A percentile compares a stretch with the other conserved stretches of the same genome.
These are phyloP conservation scores for Pythium phragmiticola DNA, from an alignment of 352 stramenopile species.

Conservation along the genomic window DNA sequence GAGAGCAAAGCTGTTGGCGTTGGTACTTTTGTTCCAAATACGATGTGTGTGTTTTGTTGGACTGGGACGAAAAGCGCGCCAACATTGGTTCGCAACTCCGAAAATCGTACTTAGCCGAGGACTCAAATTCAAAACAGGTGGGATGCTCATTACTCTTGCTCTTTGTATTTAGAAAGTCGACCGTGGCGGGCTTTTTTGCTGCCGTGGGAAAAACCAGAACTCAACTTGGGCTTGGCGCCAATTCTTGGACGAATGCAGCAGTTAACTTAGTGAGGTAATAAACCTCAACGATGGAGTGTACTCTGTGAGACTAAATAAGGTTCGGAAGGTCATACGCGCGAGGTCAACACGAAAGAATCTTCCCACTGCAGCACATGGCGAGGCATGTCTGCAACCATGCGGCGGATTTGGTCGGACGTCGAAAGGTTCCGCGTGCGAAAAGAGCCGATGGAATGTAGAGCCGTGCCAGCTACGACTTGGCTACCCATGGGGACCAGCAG, in stretches of 20 bases:
- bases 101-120: conserved; percentile 21
- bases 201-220: conserved; percentile 17
- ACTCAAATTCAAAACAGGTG: conserved; percentile 21
- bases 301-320: conserved; percentile 20
- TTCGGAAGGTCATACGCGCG: conserved; percentile 13
- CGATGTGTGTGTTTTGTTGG: conserved; percentile 13
- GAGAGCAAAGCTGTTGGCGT: not conserved
- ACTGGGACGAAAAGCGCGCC: conserved; percentile 27
- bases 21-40: conserved; percentile 11
- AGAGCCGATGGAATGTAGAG: conserved; percentile 15
- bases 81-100: conserved; percentile 7
- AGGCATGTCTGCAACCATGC: conserved; percentile 20
- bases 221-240: conserved; percentile 13
- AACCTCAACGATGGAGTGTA: conserved; percentile 5
- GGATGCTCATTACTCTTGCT: conserved; percentile 4
- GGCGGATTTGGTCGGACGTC: conserved; percentile 1
- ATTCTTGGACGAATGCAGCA: not conserved
- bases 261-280: conserved; percentile 23
- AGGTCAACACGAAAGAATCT: conserved; percentile 21
- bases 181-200: conserved; percentile 14
- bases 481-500: conserved; percentile 16
- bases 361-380: conserved; percentile 24
- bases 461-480: conserved; percentile 16
- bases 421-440: conserved; percentile 9
- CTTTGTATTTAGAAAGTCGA: conserved; percentile 10